Base-by-base conservation (phyloP, 2,329 filamentous ascomycete species). In the Cladophialophora carrionii region DNA sequence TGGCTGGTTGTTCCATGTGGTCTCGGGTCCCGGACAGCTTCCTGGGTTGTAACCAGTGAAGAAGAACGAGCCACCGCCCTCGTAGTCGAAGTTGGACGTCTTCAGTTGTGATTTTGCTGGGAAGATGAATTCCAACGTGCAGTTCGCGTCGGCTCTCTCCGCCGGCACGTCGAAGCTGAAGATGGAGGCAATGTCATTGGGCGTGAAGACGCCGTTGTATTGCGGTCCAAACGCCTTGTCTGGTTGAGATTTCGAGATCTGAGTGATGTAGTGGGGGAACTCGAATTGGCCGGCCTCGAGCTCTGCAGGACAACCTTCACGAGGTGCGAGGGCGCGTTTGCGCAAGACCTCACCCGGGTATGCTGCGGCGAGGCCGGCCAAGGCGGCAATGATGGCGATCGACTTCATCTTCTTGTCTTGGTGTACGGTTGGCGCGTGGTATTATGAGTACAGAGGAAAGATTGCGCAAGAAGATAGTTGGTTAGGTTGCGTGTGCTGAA, bases 111-210 rank as follows among this genome's bases (percentile, higher is more conserved):
- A 71, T 67, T 85, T 75, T 57, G 78, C 70, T 10, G 88, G 88
- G 76, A 90, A 84, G 52, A 89, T 79, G 83, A 90, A 90, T 63
- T 87, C 78, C 8, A 90, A 78, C 62, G 81, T 83, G 78, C 88
- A 91, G 6, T 78, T 84, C 76, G 85, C 85, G 70, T 84, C 85
- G 8, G 78, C 71, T 70, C 85, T 81, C 4, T 77, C 75, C 3
- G 75, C 67, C 0, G 84, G 84, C 51, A 90, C 84, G 72, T 89
- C 86, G 76, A 90, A 90, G 79, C 89, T 89, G 83, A 88, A 90
- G 72, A 90, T 83, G 12, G 84, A 83, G 9, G 83, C 84, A 56
- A 84, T 75, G 62, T 78, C 80, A 22, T 76, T 78, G 20, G 79
- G 75, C 12, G 83, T 84, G 43, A 88, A 78, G 10, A 82, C 81